These are phyloP conservation scores for Azolla pinnata DNA, from an alignment of 75 land plant species.

Conservation along the genomic window DNA sequence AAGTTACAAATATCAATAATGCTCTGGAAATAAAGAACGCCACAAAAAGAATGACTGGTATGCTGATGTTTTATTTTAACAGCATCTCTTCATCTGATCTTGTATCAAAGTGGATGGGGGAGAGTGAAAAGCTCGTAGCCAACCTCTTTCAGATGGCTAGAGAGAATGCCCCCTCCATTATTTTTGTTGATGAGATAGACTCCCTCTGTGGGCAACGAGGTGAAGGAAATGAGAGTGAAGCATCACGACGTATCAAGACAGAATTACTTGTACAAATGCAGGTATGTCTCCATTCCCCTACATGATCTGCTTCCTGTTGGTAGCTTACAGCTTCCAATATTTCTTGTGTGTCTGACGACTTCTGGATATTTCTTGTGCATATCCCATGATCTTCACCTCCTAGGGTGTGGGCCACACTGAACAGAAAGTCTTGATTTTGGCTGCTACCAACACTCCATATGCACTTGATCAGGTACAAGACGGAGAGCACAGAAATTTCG, in stretches of 20 bases:
- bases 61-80: slow-evolving; percentile 11
- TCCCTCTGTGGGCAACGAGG: slow-evolving; percentile 42
- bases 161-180: slow-evolving; percentile 39
- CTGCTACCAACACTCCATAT: slow-evolving; percentile 98
- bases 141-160: slow-evolving; percentile 45
- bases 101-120: slow-evolving; percentile 51
- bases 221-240: slow-evolving; percentile 47
- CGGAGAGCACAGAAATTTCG: too few species aligned
- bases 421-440: slow-evolving; percentile 90
- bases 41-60: too few species aligned
- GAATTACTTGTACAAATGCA: slow-evolving; percentile 98
- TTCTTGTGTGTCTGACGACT: too few species aligned
- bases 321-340: too few species aligned
- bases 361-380: too few species aligned
- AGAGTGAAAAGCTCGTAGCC: slow-evolving; percentile 42
- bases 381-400: slow-evolving; percentile 1
- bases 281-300: too few species aligned
- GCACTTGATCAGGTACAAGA: slow-evolving; percentile 76
- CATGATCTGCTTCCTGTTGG: too few species aligned
- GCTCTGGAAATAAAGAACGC: too few species aligned
- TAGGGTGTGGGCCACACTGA: slow-evolving; percentile 96
- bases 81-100: slow-evolving; percentile 83
- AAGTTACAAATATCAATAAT: too few species aligned
- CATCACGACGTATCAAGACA: slow-evolving; percentile 52
- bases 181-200: slow-evolving; percentile 43